Evolutionary conservation across 1,284 basidiomycete species (phyloP), one percentile per base, ranked within the genome.

Genomic region (Boletus semigastroideus): DNA sequence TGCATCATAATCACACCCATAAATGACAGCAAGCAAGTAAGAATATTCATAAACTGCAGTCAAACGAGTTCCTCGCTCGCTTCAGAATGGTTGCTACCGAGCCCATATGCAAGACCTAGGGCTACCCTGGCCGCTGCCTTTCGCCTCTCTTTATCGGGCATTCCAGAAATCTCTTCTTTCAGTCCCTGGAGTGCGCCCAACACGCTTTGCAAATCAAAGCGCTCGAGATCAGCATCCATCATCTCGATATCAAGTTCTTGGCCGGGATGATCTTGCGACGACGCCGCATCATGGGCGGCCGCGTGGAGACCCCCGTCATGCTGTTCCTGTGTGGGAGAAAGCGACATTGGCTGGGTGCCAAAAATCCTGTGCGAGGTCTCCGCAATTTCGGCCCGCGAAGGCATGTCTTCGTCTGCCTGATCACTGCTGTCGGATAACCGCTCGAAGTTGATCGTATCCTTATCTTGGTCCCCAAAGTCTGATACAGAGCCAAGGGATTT

Each of bases 71-170:
- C 46, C 17, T 58, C 44, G 22, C n/a, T 42, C 30, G 19, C 48
- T 34, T 43, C 53, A 4, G 52, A 36, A 46, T 51, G 22, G 36
- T 54, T 34, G 17, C 42, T 19, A 60, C 80, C 78, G 42, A 88
- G 67, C 4, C 85, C 86, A 67, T 87, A 86, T 8, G 86, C 87
- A 48, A 91, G 69, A 1, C 86, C 85, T 4, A 90, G 72, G 20
- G 89, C 87, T 19, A 88, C 85, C 43, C 76, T 74, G 8, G 89
- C 89, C 1, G 89, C 87, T 28, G 84, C 80, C 59, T 73, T 79
- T 59, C 84, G 73, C 55, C 83, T 76, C 68, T 84, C 84, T 16
- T 73, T 75, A 59, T 85, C 76, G 4, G 74, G 72, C 67, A 91
- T 88, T 12, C 72, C 78, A 19, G 82, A 74, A 55, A 91, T 89